Evolutionary conservation across 805 yeast genomes (phyloP).

Genomic region (Pichia paraexigua): DNA sequence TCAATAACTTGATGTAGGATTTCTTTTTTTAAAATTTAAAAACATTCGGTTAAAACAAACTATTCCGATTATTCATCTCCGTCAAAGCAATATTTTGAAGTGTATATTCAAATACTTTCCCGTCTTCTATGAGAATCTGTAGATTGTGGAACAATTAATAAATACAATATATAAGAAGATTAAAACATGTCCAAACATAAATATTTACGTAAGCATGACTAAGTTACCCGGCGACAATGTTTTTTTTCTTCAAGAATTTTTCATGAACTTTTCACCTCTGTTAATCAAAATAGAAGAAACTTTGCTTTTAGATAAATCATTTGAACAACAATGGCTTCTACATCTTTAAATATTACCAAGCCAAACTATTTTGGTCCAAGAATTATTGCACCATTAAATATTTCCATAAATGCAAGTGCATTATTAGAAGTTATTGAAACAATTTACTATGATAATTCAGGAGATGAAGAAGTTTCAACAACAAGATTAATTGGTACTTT

Average conservation of each 20-base stretch:
- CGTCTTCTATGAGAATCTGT: too few species aligned
- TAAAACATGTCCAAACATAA: neutral
- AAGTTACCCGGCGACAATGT: neutral
- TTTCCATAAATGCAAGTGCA: constrained; percentile 60
- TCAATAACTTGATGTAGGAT: too few species aligned
- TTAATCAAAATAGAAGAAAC: neutral
- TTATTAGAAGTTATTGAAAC: constrained; percentile 71
- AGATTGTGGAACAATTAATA: too few species aligned
- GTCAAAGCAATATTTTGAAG: too few species aligned
- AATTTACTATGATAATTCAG: constrained; percentile 43
- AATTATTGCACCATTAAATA: constrained; percentile 37
- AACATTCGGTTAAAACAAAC: too few species aligned
- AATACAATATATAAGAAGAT: too few species aligned
- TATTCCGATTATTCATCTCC: too few species aligned
- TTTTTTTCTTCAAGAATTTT: constrained; percentile 1
- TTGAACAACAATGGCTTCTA: constrained; percentile 11
- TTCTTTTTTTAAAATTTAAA: too few species aligned
- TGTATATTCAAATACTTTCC: too few species aligned
- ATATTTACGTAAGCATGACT: neutral
- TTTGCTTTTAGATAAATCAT: neutral
- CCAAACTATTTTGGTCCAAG: constrained; percentile 38
- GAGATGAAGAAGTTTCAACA: constrained; percentile 29
- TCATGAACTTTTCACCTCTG: constrained; percentile 5
- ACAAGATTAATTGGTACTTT: constrained; percentile 74
- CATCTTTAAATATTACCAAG: constrained; percentile 33